Percentiles rank a stretch among this genome's conserved stretches.
Conservation (phyloP, 495 filamentous ascomycete species). For the Pseudotulostoma volvatum region DNA sequence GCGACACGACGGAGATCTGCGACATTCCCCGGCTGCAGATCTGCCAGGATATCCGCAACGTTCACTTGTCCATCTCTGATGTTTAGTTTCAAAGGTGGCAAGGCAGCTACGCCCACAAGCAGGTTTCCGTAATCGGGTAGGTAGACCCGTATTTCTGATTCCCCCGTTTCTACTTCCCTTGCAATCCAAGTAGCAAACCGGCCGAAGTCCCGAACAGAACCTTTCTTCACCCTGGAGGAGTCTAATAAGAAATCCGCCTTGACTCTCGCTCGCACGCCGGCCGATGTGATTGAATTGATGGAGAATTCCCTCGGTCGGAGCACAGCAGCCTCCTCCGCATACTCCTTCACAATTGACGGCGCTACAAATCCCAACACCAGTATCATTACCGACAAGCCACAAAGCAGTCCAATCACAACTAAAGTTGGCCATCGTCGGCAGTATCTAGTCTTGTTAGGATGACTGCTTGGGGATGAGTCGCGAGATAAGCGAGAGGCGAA, state of each 20-base stretch:
- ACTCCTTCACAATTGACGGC: conserved; percentile 64
- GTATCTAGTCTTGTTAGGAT: conserved; percentile 15
- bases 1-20: conserved; percentile 65
- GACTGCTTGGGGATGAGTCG: too few species aligned
- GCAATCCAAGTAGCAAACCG: conserved; percentile 70
- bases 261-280: conserved; percentile 61
- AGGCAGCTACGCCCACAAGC: conserved; percentile 54
- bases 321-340: conserved; percentile 65
- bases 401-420: conserved; percentile 35
- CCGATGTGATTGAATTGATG: conserved; percentile 61
- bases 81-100: conserved; percentile 57
- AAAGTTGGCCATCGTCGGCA: conserved; percentile 39
- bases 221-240: conserved; percentile 50
- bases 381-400: conserved; percentile 28
- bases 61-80: conserved; percentile 64
- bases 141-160: conserved; percentile 57
- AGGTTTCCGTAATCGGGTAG: conserved; percentile 70
- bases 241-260: conserved; percentile 69
- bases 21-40: conserved; percentile 59
- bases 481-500: conserved; percentile 10
- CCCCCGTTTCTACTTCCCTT: conserved; percentile 47
- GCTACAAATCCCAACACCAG: conserved; percentile 58
- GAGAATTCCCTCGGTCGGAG: conserved; percentile 69
- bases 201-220: conserved; percentile 55
- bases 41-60: conserved; percentile 57